These are phyloP conservation scores for Hanseniaspora thailandica DNA, from an alignment of 805 yeast genomes.

Conservation along the genomic window DNA sequence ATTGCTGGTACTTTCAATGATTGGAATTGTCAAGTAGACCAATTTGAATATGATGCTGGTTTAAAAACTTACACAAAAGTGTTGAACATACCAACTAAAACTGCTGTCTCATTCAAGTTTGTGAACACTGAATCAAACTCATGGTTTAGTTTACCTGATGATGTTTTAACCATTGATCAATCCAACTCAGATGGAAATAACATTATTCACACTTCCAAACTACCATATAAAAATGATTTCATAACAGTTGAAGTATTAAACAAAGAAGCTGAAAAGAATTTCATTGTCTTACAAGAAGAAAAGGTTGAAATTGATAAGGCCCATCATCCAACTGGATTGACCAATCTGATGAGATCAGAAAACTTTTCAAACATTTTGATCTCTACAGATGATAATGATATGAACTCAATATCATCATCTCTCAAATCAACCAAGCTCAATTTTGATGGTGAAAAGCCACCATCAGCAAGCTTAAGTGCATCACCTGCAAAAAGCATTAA, in stretches of 20 bases:
- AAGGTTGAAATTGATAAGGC: not conserved
- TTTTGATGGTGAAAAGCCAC: not conserved
- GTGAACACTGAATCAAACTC: not conserved
- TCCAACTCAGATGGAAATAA: not conserved
- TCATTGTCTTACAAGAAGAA: slow-evolving; percentile 6
- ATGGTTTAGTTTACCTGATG: slow-evolving; percentile 7
- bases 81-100: not conserved
- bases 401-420: slow-evolving; percentile 1
- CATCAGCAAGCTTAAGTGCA: not conserved
- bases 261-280: not conserved
- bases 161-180: not conserved
- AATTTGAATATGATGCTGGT: not conserved
- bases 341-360: not conserved
- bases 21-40: not conserved
- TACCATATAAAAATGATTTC: not conserved
- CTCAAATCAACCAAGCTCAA: not conserved
- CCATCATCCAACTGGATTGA: not conserved
- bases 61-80: not conserved
- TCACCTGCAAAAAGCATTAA: not conserved
- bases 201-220: not conserved
- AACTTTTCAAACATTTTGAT: slow-evolving; percentile 7
- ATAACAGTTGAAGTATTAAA: not conserved
- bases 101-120: not conserved
- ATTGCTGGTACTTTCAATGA: slow-evolving; percentile 6
- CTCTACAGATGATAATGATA: slow-evolving; percentile 7